Conservation (phyloP, 2,329 filamentous ascomycete genomes). For the Colletotrichum noveboracense region DNA sequence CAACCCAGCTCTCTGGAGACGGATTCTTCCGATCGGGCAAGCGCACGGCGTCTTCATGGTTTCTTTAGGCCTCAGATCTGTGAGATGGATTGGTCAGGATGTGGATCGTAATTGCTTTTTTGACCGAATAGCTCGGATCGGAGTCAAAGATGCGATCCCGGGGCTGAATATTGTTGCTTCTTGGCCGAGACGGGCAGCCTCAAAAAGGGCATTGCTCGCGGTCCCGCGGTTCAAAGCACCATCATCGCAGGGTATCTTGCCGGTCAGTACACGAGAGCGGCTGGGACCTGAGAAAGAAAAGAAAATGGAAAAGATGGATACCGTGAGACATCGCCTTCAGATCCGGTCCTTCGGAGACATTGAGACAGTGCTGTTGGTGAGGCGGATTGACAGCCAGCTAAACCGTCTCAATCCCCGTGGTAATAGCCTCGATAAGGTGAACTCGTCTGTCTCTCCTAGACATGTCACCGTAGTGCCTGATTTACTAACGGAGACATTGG, state of each 20-base stretch:
- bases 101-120: background rate
- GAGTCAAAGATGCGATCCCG: background rate
- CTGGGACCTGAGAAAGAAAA: background rate
- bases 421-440: background rate
- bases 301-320: background rate
- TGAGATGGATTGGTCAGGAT: background rate
- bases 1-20: background rate
- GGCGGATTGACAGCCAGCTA: background rate
- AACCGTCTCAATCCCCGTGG: slow-evolving; percentile 8
- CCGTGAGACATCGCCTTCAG: slow-evolving; percentile 1
- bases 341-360: background rate
- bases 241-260: background rate
- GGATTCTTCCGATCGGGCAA: background rate
- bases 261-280: background rate
- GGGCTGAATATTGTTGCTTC: background rate
- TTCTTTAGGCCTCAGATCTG: background rate
- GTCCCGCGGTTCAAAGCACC: background rate
- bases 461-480: background rate
- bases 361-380: background rate
- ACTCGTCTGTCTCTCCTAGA: background rate
- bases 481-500: background rate
- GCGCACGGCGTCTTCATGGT: background rate
- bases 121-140: background rate
- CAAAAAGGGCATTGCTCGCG: background rate
- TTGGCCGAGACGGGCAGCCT: background rate